These are phyloP conservation scores for Abelmoschus esculentus DNA, from an alignment of 345 rosid genomes.

Conservation along the genomic window DNA sequence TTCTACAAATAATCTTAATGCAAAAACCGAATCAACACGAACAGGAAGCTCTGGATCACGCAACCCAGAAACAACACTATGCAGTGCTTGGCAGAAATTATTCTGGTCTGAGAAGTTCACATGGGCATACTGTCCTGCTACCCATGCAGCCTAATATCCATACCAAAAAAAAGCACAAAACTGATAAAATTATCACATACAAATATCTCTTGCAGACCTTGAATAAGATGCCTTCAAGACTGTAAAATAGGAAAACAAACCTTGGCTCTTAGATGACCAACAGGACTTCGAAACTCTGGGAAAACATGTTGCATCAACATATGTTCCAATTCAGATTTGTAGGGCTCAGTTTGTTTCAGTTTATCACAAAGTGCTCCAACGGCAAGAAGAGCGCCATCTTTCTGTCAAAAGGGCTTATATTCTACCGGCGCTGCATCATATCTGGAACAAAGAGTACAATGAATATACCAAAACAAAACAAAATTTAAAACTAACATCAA, in stretches of 20 bases:
- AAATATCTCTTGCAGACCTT: not conserved
- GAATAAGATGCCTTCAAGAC: not conserved
- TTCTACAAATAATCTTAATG: conserved; percentile 86
- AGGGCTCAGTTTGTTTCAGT: conserved; percentile 87
- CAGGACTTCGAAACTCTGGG: conserved; percentile 90
- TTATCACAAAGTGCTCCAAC: conserved; percentile 97
- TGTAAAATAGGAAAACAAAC: conserved; percentile 23
- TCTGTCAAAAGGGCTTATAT: conserved; percentile 80
- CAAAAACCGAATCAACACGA: conserved; percentile 97
- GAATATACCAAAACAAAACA: not conserved
- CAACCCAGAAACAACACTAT: conserved; percentile 81
- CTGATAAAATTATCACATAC: not conserved
- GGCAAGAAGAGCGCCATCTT: conserved; percentile 97
- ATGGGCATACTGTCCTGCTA: conserved; percentile 94
- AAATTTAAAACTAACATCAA: not conserved
- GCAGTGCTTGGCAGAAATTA: conserved; percentile 78
- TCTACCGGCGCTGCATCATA: conserved; percentile 72
- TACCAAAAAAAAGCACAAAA: not conserved
- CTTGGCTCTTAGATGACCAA: conserved; percentile 98
- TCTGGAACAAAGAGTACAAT: conserved; percentile 25
- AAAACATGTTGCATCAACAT: conserved; percentile 98
- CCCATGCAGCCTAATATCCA: conserved; percentile 85
- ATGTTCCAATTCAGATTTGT: conserved; percentile 82
- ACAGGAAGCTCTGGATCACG: conserved; percentile 95
- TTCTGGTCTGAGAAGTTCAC: conserved; percentile 70